Base-by-base conservation (phyloP, 2,329 filamentous ascomycete genomes). In the Cucurbitaria berberidis region DNA sequence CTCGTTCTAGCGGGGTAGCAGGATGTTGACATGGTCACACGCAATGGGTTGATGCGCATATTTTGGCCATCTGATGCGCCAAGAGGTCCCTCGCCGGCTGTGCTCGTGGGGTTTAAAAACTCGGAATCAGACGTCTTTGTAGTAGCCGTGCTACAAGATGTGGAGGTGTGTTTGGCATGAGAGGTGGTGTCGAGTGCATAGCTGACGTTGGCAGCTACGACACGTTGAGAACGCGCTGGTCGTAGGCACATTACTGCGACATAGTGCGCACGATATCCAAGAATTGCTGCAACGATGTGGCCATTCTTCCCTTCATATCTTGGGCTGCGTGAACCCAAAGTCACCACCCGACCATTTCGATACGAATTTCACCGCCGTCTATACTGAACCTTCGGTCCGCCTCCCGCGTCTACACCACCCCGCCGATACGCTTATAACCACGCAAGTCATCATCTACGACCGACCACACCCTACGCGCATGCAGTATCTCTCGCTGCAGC, bases 41-140 rank as follows among this genome's bases (percentile, higher is more conserved):
- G 79, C 68, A 84, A 95, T 90, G 93, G 90, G 71, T 82, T 98
- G 81, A 91, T 98, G 88, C 91, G 95, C 81, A 88, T 99, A 80
- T 98, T 99, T 81, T 99, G 95, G 95, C 96, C 95, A 69, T 89
- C 89, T 70, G 93, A 96, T 79, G 86, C 93, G 70, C 84, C 86
- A 48, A 84, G 83, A 78, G 86, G 91, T 69, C 83, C 85, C 48
- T 84, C 82, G 75, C 86, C 91, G 36, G 95, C 93, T 39, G 90
- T 97, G 55, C 86, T 99, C 60, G 90, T 99, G 41, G 95, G 95
- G 69, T 99, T 93, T 91, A 87, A 89, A 68, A 99, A 99, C 76
- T 97, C 93, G 32, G 88, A 89, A 42, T 81, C 92, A 46, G 95
- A 99, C 76, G 81, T 98, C 41, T 89, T 98, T 68, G 93, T 98